Evolutionary conservation across 805 yeast genomes (phyloP).

Genomic region (Yarrowia sp.): DNA sequence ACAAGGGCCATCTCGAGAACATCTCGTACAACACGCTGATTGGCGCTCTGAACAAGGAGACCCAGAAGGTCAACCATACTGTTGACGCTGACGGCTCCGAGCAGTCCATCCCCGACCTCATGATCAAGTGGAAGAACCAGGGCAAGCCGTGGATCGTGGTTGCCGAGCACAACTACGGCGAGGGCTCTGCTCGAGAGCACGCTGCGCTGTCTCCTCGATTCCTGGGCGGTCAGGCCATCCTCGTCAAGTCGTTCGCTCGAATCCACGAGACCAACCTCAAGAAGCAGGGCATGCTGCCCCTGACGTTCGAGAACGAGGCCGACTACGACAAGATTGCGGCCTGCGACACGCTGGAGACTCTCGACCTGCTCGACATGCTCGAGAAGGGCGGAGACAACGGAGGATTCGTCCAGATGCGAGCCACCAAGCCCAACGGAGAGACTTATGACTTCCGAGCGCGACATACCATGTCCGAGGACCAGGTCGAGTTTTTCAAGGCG

Average conservation of each 20-base stretch:
- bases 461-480: slow-evolving; percentile 97
- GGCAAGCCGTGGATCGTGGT: slow-evolving; percentile 87
- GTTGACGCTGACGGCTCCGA: slow-evolving; percentile 74
- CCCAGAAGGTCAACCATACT: slow-evolving; percentile 91
- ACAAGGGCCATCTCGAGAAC: slow-evolving; percentile 96
- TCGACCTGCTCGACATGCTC: slow-evolving; percentile 71
- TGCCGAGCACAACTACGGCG: slow-evolving; percentile 98
- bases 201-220: slow-evolving; percentile 96
- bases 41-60: slow-evolving; percentile 95
- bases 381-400: slow-evolving; percentile 85
- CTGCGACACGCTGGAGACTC: slow-evolving; percentile 75
- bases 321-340: slow-evolving; percentile 81
- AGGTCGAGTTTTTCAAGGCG: slow-evolving; percentile 91
- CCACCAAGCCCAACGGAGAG: slow-evolving; percentile 71
- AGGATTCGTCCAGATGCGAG: slow-evolving; percentile 67
- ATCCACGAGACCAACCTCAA: slow-evolving; percentile 97
- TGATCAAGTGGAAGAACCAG: slow-evolving; percentile 92
- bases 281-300: slow-evolving; percentile 96
- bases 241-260: slow-evolving; percentile 95
- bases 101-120: slow-evolving; percentile 87
- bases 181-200: slow-evolving; percentile 98
- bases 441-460: slow-evolving; percentile 68
- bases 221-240: slow-evolving; percentile 83
- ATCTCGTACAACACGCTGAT: slow-evolving; percentile 92
- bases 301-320: slow-evolving; percentile 83